These are phyloP conservation scores for Cystofilobasidium ferigula DNA, from an alignment of 768 basidiomycete species.

Conservation along the genomic window DNA sequence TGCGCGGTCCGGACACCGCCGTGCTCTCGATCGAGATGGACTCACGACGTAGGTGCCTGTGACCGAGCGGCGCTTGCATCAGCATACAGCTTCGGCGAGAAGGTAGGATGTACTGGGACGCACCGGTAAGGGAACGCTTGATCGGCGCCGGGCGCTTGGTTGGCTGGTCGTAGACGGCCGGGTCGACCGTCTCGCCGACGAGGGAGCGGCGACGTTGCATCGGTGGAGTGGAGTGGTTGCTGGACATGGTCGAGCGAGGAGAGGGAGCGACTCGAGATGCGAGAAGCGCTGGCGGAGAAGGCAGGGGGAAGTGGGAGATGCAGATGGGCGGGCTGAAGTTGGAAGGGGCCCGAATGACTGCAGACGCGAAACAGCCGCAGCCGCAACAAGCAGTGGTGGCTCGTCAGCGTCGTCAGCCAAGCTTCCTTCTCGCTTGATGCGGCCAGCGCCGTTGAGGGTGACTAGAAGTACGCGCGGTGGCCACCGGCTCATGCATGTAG, in stretches of 20 bases:
- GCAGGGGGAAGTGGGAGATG: not conserved
- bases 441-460: no score
- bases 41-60: slow-evolving; percentile 1
- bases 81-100: not conserved
- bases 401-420: no score
- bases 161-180: not conserved
- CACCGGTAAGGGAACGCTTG: slow-evolving; percentile 2
- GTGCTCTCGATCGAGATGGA: not conserved
- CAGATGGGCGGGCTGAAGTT: not conserved
- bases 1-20: not conserved
- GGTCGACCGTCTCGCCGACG: slow-evolving; percentile 3
- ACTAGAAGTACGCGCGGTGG: no score
- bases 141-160: not conserved
- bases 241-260: no score
- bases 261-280: no score
- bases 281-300: no score
- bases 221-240: no score
- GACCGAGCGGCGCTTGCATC: not conserved
- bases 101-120: not conserved
- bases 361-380: no score
- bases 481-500: no score
- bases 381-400: no score
- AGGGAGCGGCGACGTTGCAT: not conserved
- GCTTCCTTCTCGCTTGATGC: no score
- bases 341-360: not conserved